phyloP scores from a whole-genome alignment of 2,329 filamentous ascomycete species.

The Waltergamsia citrina region DNA sequence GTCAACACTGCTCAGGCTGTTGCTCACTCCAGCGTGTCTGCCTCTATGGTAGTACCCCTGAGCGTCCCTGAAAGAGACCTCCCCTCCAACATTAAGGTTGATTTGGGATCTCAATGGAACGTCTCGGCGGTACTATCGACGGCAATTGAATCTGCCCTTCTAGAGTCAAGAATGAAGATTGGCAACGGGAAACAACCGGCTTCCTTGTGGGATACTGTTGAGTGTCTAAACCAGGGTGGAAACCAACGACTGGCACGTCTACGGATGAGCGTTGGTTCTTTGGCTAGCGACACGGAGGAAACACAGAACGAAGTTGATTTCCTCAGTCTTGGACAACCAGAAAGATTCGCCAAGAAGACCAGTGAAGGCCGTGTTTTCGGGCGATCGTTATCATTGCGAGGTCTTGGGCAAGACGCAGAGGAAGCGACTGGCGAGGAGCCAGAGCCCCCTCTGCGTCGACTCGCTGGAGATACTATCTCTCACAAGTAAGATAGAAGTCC shows the following conservation, averaged over 20 bases:
- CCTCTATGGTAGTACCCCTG: conserved; percentile 72
- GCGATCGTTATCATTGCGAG: conserved; percentile 4
- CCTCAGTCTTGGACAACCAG: conserved; percentile 13
- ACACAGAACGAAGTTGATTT: conserved; percentile 19
- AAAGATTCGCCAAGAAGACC: conserved; percentile 1
- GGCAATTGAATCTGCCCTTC: conserved; percentile 67
- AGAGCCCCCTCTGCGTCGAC: conserved; percentile 2
- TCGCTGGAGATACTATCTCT: conserved; percentile 7
- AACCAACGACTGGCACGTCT: conserved; percentile 71
- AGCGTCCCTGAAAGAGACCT: conserved; percentile 47
- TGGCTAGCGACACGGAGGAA: conserved; percentile 10
- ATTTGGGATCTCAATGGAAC: conserved; percentile 66
- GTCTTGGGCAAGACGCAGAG: conserved; percentile 2
- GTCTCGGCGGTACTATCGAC: conserved; percentile 66
- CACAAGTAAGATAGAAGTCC: conserved; percentile 3
- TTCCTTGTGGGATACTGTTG: conserved; percentile 53
- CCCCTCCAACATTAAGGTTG: conserved; percentile 49
- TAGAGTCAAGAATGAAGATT: conserved; percentile 62
- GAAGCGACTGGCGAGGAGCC: conserved; percentile 4
- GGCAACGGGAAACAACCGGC: conserved; percentile 25
- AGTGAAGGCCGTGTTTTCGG: conserved; percentile 8
- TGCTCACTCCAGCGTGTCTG: conserved; percentile 56
- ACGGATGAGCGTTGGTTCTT: conserved; percentile 48
- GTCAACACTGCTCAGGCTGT: conserved; percentile 69
- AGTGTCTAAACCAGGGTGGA: conserved; percentile 64